Conservation (phyloP, 495 filamentous ascomycete species). For the Chaetomium fimeti region DNA sequence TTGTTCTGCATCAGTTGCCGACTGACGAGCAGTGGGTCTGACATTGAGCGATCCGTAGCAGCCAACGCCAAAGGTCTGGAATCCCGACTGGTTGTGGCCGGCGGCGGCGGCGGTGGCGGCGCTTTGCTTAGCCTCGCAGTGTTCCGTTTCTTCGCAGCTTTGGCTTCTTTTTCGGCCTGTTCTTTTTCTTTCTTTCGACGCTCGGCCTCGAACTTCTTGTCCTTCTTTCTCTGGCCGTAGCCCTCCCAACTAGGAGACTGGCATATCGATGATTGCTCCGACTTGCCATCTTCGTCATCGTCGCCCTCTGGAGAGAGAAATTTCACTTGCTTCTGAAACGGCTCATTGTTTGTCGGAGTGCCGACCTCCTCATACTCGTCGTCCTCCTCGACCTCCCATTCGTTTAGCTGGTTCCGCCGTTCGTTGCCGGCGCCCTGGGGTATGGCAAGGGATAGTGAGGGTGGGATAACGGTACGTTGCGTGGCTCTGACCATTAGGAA, state of each 20-base stretch:
- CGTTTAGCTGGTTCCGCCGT: constrained; percentile 2
- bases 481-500: constrained; percentile 46
- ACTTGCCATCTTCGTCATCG: constrained; percentile 40
- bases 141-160: constrained; percentile 33
- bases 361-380: constrained; percentile 13
- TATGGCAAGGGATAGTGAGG: constrained; percentile 47
- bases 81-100: constrained; percentile 25
- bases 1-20: constrained; percentile 14
- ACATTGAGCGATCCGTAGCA: constrained; percentile 34
- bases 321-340: constrained; percentile 45
- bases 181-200: constrained; percentile 45
- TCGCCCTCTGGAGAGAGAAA: constrained; percentile 41
- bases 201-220: constrained; percentile 49
- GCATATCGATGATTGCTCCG: constrained; percentile 54
- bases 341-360: constrained; percentile 21
- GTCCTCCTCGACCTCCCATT: constrained; percentile 8
- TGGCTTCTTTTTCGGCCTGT: constrained; percentile 40
- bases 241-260: constrained; percentile 58
- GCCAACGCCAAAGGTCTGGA: constrained; percentile 14
- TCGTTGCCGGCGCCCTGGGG: constrained; percentile 30
- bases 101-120: constrained; percentile 30
- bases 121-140: constrained; percentile 38
- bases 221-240: constrained; percentile 49
- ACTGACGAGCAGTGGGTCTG: constrained; percentile 32
- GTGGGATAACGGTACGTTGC: constrained; percentile 38